Conservation (phyloP, 1,139 yeast species). For the Hyphopichia fennica region DNA sequence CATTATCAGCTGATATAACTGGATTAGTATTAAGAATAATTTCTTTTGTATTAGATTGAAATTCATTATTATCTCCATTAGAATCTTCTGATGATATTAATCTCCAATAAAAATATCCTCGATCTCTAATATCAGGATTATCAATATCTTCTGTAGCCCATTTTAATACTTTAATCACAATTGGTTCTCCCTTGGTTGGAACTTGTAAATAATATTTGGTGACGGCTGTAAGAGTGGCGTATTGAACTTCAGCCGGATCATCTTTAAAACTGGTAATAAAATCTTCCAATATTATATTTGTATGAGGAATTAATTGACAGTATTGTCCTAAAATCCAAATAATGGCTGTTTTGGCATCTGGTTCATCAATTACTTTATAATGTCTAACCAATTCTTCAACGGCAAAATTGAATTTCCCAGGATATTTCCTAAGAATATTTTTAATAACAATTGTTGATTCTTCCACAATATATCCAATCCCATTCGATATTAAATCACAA, state of each 20-base stretch:
- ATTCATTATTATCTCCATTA: slow-evolving; percentile 21
- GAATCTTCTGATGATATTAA: slow-evolving; percentile 54
- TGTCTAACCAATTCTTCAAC: slow-evolving; percentile 42
- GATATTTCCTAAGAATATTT: slow-evolving; percentile 76
- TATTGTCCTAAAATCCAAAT: slow-evolving; percentile 86
- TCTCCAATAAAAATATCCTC: slow-evolving; percentile 88
- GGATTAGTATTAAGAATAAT: slow-evolving; percentile 66
- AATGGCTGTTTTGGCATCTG: slow-evolving; percentile 76
- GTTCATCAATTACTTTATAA: slow-evolving; percentile 60
- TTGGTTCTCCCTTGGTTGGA: slow-evolving; percentile 56
- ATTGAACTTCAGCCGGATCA: slow-evolving; percentile 73
- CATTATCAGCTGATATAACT: slow-evolving; percentile 64
- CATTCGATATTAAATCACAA: slow-evolving; percentile 59
- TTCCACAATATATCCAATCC: slow-evolving; percentile 74
- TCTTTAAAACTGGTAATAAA: slow-evolving; percentile 51
- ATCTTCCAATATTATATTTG: slow-evolving; percentile 47
- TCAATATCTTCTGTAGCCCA: slow-evolving; percentile 74
- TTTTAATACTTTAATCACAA: slow-evolving; percentile 62
- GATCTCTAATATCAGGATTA: slow-evolving; percentile 79
- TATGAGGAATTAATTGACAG: slow-evolving; percentile 49
- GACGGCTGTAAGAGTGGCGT: slow-evolving; percentile 70
- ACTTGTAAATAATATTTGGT: slow-evolving; percentile 64
- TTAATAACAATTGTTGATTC: slow-evolving; percentile 77
- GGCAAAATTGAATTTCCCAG: slow-evolving; percentile 43
- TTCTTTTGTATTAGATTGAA: slow-evolving; percentile 47